phyloP scores from a whole-genome alignment of 805 yeast genomes.

The Nakazawaea siamensis region DNA sequence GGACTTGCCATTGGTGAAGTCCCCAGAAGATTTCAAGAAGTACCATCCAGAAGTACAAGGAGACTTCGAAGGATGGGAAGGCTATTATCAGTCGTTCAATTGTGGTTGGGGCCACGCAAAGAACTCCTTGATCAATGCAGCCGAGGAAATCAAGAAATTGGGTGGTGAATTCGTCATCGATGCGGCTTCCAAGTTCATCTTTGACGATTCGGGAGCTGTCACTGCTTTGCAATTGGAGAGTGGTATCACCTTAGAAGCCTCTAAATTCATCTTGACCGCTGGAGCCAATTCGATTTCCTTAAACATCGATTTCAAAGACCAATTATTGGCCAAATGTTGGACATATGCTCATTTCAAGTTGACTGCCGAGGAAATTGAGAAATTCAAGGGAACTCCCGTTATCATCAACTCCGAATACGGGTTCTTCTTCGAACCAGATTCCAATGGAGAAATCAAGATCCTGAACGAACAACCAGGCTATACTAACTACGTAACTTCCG shows the following conservation, averaged over 20 bases:
- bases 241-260: conserved; percentile 7
- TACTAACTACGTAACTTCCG: conserved; percentile 14
- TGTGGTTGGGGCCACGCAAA: conserved; percentile 27
- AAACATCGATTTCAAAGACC: conserved; percentile 22
- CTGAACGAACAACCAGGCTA: conserved; percentile 29
- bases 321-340: conserved; percentile 26
- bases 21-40: conserved; percentile 5
- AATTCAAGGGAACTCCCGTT: conserved; percentile 22
- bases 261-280: conserved; percentile 19
- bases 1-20: conserved; percentile 3
- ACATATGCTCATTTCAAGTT: conserved; percentile 26
- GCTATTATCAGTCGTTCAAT: conserved; percentile 14
- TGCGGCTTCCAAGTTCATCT: conserved; percentile 12
- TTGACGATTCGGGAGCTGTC: conserved; percentile 12
- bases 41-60: conserved; percentile 13
- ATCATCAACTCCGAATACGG: conserved; percentile 24
- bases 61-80: conserved; percentile 18
- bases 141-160: conserved; percentile 17
- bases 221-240: conserved; percentile 12
- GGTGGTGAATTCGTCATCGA: conserved; percentile 24
- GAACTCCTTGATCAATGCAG: conserved; percentile 18
- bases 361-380: conserved; percentile 20
- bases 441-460: conserved; percentile 21
- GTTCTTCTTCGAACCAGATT: conserved; percentile 28
- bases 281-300: conserved; percentile 20